phyloP scores from a whole-genome alignment of 1,284 basidiomycete genomes.

The Wallemia mellicola region DNA sequence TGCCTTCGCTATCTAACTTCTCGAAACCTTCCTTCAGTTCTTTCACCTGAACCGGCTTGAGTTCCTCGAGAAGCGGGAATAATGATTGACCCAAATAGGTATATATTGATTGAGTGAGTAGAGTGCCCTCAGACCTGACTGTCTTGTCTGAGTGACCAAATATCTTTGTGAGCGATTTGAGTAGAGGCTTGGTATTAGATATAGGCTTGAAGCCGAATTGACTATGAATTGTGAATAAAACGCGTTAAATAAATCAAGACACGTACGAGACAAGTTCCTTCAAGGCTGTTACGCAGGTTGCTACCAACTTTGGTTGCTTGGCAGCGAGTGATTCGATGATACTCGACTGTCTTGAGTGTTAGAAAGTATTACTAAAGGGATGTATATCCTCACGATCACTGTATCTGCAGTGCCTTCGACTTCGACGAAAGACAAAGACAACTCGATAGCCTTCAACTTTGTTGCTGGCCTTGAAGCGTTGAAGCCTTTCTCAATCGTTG shows the following conservation, averaged over 20 bases:
- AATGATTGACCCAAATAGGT: slow-evolving; percentile 67
- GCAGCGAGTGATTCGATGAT: slow-evolving; percentile 55
- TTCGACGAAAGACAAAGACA: slow-evolving; percentile 69
- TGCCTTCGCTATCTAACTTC: slow-evolving; percentile 44
- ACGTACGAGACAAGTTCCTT: slow-evolving; percentile 41
- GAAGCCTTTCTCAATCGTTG: slow-evolving; percentile 82
- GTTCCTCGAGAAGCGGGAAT: slow-evolving; percentile 55
- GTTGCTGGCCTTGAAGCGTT: slow-evolving; percentile 73
- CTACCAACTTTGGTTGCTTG: slow-evolving; percentile 84
- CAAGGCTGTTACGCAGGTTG: slow-evolving; percentile 44
- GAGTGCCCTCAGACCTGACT: slow-evolving; percentile 69
- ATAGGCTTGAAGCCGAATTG: slow-evolving; percentile 51
- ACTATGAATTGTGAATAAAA: slow-evolving; percentile 18
- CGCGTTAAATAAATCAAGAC: not conserved
- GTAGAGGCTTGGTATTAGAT: slow-evolving; percentile 39
- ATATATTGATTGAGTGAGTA: slow-evolving; percentile 48
- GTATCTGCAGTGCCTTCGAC: slow-evolving; percentile 69
- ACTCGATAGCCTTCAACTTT: slow-evolving; percentile 61
- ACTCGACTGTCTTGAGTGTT: slow-evolving; percentile 27
- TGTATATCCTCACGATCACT: slow-evolving; percentile 45
- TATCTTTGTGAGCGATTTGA: slow-evolving; percentile 70
- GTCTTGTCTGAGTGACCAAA: slow-evolving; percentile 88
- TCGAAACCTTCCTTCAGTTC: slow-evolving; percentile 81
- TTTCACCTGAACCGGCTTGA: slow-evolving; percentile 96
- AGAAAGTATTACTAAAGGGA: not conserved